Conservation (phyloP, 352 stramenopile genomes). For the Blastocystis sp. region DNA sequence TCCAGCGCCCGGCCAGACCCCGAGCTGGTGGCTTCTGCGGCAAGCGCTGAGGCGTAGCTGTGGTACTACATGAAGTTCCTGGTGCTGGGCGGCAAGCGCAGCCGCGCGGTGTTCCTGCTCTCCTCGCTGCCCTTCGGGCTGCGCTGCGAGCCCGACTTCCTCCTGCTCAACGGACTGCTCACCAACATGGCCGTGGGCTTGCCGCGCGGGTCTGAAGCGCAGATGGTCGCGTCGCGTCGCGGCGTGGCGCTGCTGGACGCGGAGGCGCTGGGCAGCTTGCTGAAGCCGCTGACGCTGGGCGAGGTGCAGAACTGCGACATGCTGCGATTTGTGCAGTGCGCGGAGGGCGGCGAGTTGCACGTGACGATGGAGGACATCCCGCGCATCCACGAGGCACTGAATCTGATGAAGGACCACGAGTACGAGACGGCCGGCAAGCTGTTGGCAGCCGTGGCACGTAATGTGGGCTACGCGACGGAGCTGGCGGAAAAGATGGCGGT, state of each 20-base stretch:
- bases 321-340: neutral
- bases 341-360: neutral
- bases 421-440: slow-evolving; percentile 21
- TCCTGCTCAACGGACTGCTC: slow-evolving; percentile 8
- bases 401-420: slow-evolving; percentile 41
- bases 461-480: neutral
- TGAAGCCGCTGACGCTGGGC: neutral
- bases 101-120: neutral
- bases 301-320: slow-evolving; percentile 27
- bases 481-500: slow-evolving; percentile 40
- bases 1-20: neutral
- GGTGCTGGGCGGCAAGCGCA: neutral
- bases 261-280: neutral
- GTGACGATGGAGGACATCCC: neutral
- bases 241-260: neutral
- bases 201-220: neutral
- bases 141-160: slow-evolving; percentile 34
- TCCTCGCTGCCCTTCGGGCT: slow-evolving; percentile 8
- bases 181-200: neutral
- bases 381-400: neutral
- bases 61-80: slow-evolving; percentile 33
- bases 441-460: neutral
- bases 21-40: slow-evolving; percentile 7
- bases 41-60: neutral
- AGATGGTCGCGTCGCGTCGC: neutral